Base-by-base conservation (phyloP, 2,329 filamentous ascomycete genomes). In the Venturia effusa region DNA sequence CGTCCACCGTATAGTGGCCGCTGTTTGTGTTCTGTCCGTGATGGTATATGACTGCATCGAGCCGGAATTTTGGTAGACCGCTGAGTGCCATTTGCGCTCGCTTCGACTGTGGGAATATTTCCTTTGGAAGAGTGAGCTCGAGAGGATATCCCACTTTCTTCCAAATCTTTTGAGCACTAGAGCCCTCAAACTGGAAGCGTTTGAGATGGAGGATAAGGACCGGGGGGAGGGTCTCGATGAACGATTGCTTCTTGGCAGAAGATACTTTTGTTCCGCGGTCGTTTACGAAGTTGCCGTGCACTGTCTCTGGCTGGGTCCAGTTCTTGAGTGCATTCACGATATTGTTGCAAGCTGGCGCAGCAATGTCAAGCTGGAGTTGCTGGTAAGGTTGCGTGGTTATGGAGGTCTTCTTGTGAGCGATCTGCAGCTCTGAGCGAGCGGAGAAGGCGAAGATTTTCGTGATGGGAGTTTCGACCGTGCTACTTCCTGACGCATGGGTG, bases 1-100 rank as follows among this genome's bases (percentile, higher is more conserved):
- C 88, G 74, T 99, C 94, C n/a, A 95, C 93, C 1, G 94, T 99
- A 75, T 99, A 99, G 74, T 99, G 94, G 3, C 94, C 94, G 62
- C 91, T 92, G 67, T 89, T 95, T 41, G 94, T 94, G 70, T 95
- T 96, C 79, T 96, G 97, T 66, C 94, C 94, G 70, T 99, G 94
- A 71, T 99, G 94, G 73, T 99, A 99, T 27, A 99, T 92, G 37
- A 96, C 94, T 24, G 88, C 89, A 67, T 87, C 94, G 17, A 99
- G 83, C 61, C 85, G 86, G 75, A 97, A 99, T 72, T 87, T 89
- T 4, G 92, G 92, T 66, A 90, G 80, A 54, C 87, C 86, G 67
- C 88, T 85, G 19, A 84, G 79, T 32, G 83, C 79, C 67, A 89
- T 79, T 55, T 82, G 81, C 68, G 85, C 86, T 62, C 88, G 85